Base-by-base conservation (phyloP, 306 rosid genomes). In the Sindora glabra region DNA sequence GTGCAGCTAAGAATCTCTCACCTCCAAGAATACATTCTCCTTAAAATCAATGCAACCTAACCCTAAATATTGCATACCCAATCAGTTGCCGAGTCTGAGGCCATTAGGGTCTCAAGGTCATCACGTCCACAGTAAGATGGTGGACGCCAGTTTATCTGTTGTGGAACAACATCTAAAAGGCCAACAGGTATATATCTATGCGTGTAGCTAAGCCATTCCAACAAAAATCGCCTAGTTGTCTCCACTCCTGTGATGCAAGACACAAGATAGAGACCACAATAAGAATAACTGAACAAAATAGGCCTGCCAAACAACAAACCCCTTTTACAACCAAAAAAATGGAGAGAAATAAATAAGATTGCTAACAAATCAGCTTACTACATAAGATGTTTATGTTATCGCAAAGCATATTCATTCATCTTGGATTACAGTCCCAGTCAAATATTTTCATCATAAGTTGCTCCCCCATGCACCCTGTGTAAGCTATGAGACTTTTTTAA, bases 171-270 rank as follows among this genome's bases (percentile, higher is more conserved):
- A 11, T 92, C 96, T 64, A 91, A 77, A 65, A 91, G 90, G 24
- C 96, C 90, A 55, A 88, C 90, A 10, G 98, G 98, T 67, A 92
- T 29, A 40, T 92, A 92, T 71, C 98, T 81, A 62, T 63, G 86
- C 18, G 90, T 78, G 78, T 92, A 83, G 88, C 98, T 85, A 62
- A 92, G 96, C 98, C 98, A 86, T 78, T 88, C 96, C 74, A 92
- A 74, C 62, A 92, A 74, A 70, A 92, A 92, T 27, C 82, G 85
- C 73, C 98, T 79, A 8, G 96, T 88, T 46, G 94, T 92, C 79
- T 92, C 98, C 34, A 92, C 96, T 34, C 98, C 96, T 92, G 76
- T 44, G 45, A 27, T 27, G 32, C 6, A 4, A n/a, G n/a, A 65
- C 50, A 42, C 44, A 47, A 26, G 38, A 58, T 38, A 68, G 29